These are phyloP conservation scores for Trichoderma erinaceum DNA, from an alignment of 495 filamentous ascomycete species.

Conservation along the genomic window DNA sequence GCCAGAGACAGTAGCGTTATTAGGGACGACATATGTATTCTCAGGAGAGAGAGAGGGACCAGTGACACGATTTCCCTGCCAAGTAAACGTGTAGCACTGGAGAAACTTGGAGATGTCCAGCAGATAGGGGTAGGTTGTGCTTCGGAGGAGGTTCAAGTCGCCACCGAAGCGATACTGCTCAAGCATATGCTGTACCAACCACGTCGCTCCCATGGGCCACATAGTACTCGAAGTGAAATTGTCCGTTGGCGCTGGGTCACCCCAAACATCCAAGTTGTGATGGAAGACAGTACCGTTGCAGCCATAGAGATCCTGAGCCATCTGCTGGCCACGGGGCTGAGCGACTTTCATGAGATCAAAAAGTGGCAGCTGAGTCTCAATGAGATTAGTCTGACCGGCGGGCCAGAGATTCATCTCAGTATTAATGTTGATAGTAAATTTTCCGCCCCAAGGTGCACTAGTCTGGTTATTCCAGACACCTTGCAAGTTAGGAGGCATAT, in stretches of 20 bases:
- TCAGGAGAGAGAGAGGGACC: conserved; percentile 47
- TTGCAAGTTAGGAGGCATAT: conserved; percentile 51
- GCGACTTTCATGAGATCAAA: conserved; percentile 37
- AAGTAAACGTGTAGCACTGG: conserved; percentile 22
- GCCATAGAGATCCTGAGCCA: conserved; percentile 46
- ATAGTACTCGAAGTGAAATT: conserved; percentile 39
- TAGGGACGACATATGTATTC: conserved; percentile 36
- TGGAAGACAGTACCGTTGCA: conserved; percentile 43
- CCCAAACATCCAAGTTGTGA: conserved; percentile 47
- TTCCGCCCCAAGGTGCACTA: conserved; percentile 46
- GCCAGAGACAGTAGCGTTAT: conserved; percentile 25
- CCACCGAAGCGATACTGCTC: conserved; percentile 41
- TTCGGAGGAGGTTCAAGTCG: conserved; percentile 29
- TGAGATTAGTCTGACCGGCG: conserved; percentile 38
- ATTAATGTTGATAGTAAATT: conserved; percentile 56
- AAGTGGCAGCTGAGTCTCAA: conserved; percentile 29
- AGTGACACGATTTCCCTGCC: conserved; percentile 31
- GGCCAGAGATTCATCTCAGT: conserved; percentile 59
- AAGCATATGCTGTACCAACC: conserved; percentile 42
- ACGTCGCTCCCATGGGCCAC: conserved; percentile 45
- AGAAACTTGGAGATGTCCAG: conserved; percentile 23
- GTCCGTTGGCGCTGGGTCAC: conserved; percentile 42
- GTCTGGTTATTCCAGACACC: conserved; percentile 52
- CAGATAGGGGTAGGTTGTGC: conserved; percentile 32
- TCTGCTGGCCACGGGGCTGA: conserved; percentile 30